These are phyloP conservation scores for Phyllosticta citriasiana DNA, from an alignment of 2,329 filamentous ascomycete species.

Conservation along the genomic window DNA sequence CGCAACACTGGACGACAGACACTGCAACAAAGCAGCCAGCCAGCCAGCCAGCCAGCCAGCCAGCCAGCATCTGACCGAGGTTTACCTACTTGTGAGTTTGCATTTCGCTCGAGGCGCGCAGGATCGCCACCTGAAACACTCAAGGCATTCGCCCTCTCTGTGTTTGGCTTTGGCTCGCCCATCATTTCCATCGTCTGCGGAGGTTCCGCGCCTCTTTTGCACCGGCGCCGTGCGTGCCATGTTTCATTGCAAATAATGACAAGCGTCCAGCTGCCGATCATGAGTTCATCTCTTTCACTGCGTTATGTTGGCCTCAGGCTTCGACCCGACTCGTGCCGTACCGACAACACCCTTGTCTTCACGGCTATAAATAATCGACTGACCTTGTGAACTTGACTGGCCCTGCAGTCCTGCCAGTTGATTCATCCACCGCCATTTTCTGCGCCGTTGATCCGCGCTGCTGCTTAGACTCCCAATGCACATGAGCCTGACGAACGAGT, in stretches of 20 bases:
- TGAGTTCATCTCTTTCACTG: background rate
- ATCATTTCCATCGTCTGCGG: background rate
- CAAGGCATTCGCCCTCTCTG: background rate
- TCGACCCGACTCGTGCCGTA: background rate
- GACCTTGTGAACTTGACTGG: background rate
- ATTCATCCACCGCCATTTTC: background rate
- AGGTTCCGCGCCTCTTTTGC: background rate
- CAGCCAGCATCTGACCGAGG: no score
- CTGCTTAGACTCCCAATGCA: background rate
- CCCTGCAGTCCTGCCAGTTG: background rate
- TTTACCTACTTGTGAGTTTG: no score
- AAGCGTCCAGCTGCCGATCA: background rate
- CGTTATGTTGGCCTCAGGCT: background rate
- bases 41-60: no score
- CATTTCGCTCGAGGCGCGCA: conserved; percentile 1
- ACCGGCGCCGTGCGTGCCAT: background rate
- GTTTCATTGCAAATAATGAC: background rate
- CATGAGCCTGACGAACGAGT: background rate
- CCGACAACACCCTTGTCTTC: background rate
- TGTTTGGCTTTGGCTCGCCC: background rate
- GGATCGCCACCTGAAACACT: conserved; percentile 9
- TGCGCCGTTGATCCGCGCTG: background rate
- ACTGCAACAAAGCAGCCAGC: no score
- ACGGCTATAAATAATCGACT: background rate
- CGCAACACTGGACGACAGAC: background rate